These are phyloP conservation scores for Penicillium sp. DNA, from an alignment of 2,329 filamentous ascomycete genomes.

Conservation along the genomic window DNA sequence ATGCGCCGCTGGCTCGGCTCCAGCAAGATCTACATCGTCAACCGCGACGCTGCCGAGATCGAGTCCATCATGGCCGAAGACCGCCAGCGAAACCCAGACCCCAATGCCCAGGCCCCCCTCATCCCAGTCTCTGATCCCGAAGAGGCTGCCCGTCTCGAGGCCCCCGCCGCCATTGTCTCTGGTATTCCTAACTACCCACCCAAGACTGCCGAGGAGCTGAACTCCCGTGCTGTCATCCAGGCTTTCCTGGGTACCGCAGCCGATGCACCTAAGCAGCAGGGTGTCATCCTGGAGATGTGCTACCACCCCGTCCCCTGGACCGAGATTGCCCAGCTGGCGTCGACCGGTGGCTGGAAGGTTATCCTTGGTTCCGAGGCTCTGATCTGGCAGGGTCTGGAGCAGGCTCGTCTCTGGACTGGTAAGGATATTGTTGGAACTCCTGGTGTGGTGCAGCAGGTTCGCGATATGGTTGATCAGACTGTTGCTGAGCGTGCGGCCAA, in stretches of 20 bases:
- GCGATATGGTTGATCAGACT: constrained; percentile 54
- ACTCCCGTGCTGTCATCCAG: constrained; percentile 59
- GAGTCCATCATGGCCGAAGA: constrained; percentile 66
- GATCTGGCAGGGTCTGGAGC: constrained; percentile 77
- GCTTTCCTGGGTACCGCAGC: constrained; percentile 37
- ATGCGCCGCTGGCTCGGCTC: constrained; percentile 71
- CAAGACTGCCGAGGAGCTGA: constrained; percentile 63
- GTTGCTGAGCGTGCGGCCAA: constrained; percentile 46
- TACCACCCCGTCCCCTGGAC: constrained; percentile 76
- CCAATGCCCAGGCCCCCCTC: constrained; percentile 50
- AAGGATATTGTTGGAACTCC: constrained; percentile 62
- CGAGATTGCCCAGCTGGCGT: constrained; percentile 64
- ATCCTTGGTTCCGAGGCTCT: constrained; percentile 76
- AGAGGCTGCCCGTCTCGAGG: constrained; percentile 63
- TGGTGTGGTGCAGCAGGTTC: constrained; percentile 58
- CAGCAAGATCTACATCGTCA: constrained; percentile 74
- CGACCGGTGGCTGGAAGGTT: constrained; percentile 69
- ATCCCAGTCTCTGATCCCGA: constrained; percentile 64
- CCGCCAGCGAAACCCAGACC: constrained; percentile 58
- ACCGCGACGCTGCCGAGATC: constrained; percentile 72
- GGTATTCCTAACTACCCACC: constrained; percentile 80
- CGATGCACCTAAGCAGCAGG: constrained; percentile 55
- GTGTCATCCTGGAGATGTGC: constrained; percentile 79
- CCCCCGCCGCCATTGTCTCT: constrained; percentile 70
- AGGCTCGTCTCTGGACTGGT: constrained; percentile 67